phyloP scores from a whole-genome alignment of 306 rosid genomes.

The Cotoneaster glaucophyllus region DNA sequence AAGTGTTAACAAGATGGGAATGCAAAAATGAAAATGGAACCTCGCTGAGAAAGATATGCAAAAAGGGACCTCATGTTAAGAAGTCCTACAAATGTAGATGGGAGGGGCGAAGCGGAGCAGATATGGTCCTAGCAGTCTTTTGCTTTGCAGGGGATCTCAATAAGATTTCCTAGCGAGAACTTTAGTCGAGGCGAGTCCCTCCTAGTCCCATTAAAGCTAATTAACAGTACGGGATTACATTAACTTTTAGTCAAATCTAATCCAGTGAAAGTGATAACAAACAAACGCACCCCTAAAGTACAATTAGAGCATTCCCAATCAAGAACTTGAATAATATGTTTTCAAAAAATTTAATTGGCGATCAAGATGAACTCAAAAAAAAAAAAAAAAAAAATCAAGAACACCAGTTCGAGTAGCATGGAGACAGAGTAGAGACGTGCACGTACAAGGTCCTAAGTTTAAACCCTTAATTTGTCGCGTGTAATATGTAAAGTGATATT shows the following conservation, averaged over 20 bases:
- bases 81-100: not conserved
- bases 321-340: not conserved
- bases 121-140: no score
- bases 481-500: not conserved
- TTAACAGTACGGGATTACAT: no score
- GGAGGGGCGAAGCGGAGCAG: no score
- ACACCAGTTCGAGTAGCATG: not conserved
- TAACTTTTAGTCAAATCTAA: no score
- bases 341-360: no score
- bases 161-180: no score
- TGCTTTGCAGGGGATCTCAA: no score
- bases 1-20: not conserved
- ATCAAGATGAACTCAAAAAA: no score
- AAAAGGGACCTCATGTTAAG: not conserved
- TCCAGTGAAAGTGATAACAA: rapidly evolving
- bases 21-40: not conserved
- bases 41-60: not conserved
- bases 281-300: no score
- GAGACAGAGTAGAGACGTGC: not conserved
- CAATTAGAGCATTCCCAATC: not conserved
- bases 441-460: not conserved
- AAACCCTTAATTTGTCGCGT: not conserved
- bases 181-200: no score
- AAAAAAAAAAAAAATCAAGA: not conserved
- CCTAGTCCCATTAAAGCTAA: no score